phyloP scores from a whole-genome alignment of 805 yeast genomes.

The Sugiyamaella boreocaroliniensis region DNA sequence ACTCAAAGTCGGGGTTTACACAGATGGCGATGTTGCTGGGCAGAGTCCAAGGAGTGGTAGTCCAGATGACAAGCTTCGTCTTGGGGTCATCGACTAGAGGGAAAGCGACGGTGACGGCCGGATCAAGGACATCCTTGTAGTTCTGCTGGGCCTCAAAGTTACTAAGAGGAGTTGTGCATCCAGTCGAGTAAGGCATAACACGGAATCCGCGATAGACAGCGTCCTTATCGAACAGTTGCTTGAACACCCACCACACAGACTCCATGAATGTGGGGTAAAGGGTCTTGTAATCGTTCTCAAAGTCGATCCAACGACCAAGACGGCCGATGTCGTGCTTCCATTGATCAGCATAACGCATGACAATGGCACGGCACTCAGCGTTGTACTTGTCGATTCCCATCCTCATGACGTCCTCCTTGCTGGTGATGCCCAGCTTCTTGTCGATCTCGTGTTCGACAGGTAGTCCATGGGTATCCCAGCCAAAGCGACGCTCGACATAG shows the following conservation, averaged over 20 bases:
- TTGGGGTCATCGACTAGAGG: conserved; percentile 72
- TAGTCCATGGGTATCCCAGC: conserved; percentile 99
- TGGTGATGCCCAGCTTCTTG: conserved; percentile 88
- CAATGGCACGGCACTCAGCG: conserved; percentile 91
- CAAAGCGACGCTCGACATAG: conserved; percentile 94
- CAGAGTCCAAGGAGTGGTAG: conserved; percentile 99
- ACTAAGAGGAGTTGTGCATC: conserved; percentile 90
- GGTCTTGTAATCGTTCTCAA: conserved; percentile 96
- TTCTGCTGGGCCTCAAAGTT: conserved; percentile 98
- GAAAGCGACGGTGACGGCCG: conserved; percentile 91
- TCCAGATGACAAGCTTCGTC: conserved; percentile 91
- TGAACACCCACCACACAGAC: conserved; percentile 98
- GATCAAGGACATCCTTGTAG: conserved; percentile 95
- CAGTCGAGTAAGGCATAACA: conserved; percentile 99
- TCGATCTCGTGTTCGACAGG: conserved; percentile 99
- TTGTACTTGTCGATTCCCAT: conserved; percentile 94
- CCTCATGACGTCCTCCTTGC: conserved; percentile 89
- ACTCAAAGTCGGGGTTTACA: conserved; percentile 86
- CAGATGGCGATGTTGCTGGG: conserved; percentile 91
- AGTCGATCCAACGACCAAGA: conserved; percentile 98
- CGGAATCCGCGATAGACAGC: conserved; percentile 91
- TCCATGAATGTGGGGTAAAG: conserved; percentile 96
- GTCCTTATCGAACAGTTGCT: conserved; percentile 74
- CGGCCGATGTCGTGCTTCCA: conserved; percentile 93
- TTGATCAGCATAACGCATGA: conserved; percentile 92